Base-by-base conservation (phyloP, 179 eudicot species). In the Gypsophila paniculata region DNA sequence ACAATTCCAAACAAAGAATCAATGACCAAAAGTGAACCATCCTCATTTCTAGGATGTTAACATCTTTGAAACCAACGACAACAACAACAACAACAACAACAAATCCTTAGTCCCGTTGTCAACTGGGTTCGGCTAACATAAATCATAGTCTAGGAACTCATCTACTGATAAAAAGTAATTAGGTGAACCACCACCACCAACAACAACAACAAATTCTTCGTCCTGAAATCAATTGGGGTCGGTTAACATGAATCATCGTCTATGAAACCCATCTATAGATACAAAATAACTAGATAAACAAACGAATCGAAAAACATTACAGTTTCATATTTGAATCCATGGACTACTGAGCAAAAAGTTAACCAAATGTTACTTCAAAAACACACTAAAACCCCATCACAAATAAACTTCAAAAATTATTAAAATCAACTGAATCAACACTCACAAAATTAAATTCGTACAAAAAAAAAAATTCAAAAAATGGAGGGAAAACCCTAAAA, bases 401-500 rank as follows among this genome's bases (percentile, higher is more conserved):
- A 13, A 49, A 48, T 3, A 55, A 46, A 7, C 29, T 21, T 19
- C 23, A 17, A 70, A 22, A 18, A 64, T 13, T 42, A 49, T 38
- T 4, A 61, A 22, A 68, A 52, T 18, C 61, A 68, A 12, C 54
- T 19, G 15, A 6, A 12, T 64, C 78, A 69, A 19, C 52, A 77
- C 58, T 64, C 48, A 66, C 18, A 49, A 6, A 32, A 46, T 55
- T 51, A 52, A 74, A 74, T 70, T 71, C 81, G n/a, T n/a, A n/a
- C n/a, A 46, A 10, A 70, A 11, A 4, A 48, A 70, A 48, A 66
- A 65, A 34, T n/a, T 2, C 46, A 65, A 74, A 70, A 74, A 78
- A 74, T 69, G 81, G 71, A 74, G 71, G 68, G 75, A 78, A 74
- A 74, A 15, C 14, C 68, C 52, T 36, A 42, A 62, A 6, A 29